These are phyloP conservation scores for Blumeriella jaapii DNA, from an alignment of 2,329 filamentous ascomycete genomes.

Conservation along the genomic window DNA sequence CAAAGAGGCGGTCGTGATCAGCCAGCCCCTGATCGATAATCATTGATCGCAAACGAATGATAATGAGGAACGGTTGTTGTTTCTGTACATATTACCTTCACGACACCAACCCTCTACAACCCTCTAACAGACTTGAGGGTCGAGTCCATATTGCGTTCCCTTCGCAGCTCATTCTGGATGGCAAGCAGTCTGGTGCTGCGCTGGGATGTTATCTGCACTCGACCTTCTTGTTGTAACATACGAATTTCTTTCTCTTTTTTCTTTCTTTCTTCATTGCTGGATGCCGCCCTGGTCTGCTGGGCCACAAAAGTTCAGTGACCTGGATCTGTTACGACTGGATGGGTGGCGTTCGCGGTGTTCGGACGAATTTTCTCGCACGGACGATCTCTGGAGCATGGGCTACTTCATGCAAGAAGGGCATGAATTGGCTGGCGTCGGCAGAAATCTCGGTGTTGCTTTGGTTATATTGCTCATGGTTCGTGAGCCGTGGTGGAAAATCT, in stretches of 20 bases:
- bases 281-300: constrained; percentile 21
- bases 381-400: constrained; percentile 20
- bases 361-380: constrained; percentile 18
- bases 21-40: constrained; percentile 22
- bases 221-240: constrained; percentile 26
- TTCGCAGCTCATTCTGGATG: constrained; percentile 13
- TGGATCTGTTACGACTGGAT: constrained; percentile 25
- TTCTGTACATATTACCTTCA: constrained; percentile 27
- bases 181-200: constrained; percentile 11
- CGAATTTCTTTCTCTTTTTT: constrained; percentile 23
- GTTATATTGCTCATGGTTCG: constrained; percentile 15
- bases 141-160: constrained; percentile 14
- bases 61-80: constrained; percentile 13
- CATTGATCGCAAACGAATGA: constrained; percentile 4
- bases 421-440: constrained; percentile 21
- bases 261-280: constrained; percentile 8
- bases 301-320: constrained; percentile 26
- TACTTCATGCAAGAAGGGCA: constrained; percentile 22
- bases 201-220: constrained; percentile 13
- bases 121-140: constrained; percentile 24
- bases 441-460: constrained; percentile 21
- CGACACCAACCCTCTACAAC: constrained; percentile 17
- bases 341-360: constrained; percentile 23
- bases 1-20: constrained; percentile 26
- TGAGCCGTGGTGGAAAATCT: constrained; percentile 13